Conservation (phyloP, 345 rosid genomes). For the Hibiscus mutabilis region DNA sequence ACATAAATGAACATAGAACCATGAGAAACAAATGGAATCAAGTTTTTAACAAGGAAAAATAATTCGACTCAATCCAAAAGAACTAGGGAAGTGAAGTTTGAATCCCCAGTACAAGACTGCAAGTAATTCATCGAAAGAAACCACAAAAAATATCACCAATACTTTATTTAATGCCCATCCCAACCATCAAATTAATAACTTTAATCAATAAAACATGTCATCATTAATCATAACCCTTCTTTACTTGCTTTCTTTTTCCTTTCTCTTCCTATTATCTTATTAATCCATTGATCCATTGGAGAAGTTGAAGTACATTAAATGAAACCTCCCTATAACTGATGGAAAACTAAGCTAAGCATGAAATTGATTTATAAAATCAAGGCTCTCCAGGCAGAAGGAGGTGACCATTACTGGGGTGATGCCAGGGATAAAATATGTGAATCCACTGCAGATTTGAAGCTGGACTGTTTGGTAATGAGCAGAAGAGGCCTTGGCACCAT, state of each 20-base stretch:
- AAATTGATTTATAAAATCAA: neutral
- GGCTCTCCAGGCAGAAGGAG: slow-evolving; percentile 20
- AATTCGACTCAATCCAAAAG: neutral
- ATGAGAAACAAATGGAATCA: neutral
- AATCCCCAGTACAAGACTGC: neutral
- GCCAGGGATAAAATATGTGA: slow-evolving; percentile 32
- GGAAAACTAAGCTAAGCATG: slow-evolving; percentile 4
- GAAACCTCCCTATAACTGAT: slow-evolving; percentile 3
- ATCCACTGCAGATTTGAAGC: slow-evolving; percentile 59
- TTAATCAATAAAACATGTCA: neutral
- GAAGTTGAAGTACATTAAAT: neutral
- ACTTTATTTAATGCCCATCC: neutral
- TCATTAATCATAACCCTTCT: neutral
- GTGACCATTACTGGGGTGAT: slow-evolving; percentile 82
- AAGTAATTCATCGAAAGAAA: neutral
- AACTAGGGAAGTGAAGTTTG: neutral
- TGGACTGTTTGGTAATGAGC: slow-evolving; percentile 73
- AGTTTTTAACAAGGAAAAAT: neutral
- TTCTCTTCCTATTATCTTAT: neutral
- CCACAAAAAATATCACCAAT: neutral
- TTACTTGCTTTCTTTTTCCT: neutral
- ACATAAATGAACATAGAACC: neutral
- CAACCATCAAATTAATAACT: neutral
- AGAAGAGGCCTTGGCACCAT: slow-evolving; percentile 87
- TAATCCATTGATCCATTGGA: neutral